Evolutionary conservation across 257 asterid genomes (phyloP).

Genomic region (Prunella vulgaris): DNA sequence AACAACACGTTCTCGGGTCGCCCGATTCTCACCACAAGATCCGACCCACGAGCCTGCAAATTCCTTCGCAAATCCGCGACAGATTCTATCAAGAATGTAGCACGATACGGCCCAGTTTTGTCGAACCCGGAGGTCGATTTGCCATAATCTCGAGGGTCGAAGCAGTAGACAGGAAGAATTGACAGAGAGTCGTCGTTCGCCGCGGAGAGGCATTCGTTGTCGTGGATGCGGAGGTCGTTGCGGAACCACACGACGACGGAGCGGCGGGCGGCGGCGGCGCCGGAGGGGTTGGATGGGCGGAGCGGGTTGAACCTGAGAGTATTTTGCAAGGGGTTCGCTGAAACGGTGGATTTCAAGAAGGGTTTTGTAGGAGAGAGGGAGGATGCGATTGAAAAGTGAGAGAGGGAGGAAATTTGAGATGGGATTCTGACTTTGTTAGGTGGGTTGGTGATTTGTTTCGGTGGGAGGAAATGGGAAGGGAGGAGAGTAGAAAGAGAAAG

Average conservation of each 20-base stretch:
- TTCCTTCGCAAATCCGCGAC: slow-evolving; percentile 65
- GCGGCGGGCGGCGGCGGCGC: slow-evolving; percentile 60
- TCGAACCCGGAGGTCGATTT: slow-evolving; percentile 84
- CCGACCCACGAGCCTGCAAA: slow-evolving; percentile 77
- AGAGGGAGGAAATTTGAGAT: slow-evolving; percentile 65
- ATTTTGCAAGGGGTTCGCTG: slow-evolving; percentile 61
- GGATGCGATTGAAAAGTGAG: slow-evolving; percentile 51
- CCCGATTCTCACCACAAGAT: slow-evolving; percentile 86
- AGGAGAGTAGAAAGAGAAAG: slow-evolving; percentile 72
- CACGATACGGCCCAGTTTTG: slow-evolving; percentile 82
- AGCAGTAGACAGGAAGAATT: slow-evolving; percentile 84
- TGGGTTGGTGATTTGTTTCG: slow-evolving; percentile 44
- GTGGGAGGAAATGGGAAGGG: slow-evolving; percentile 73
- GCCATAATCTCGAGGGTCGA: slow-evolving; percentile 92
- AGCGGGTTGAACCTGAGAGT: slow-evolving; percentile 51
- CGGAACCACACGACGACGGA: slow-evolving; percentile 93
- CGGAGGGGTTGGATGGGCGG: slow-evolving; percentile 78
- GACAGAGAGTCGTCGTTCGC: slow-evolving; percentile 83
- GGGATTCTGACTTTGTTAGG: slow-evolving; percentile 70
- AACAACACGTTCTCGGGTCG: slow-evolving; percentile 72
- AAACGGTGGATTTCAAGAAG: slow-evolving; percentile 43
- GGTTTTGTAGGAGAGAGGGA: slow-evolving; percentile 38
- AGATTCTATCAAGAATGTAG: slow-evolving; percentile 72
- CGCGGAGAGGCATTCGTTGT: slow-evolving; percentile 75
- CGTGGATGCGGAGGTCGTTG: slow-evolving; percentile 92